Evolutionary conservation across 2,329 filamentous ascomycete genomes (phyloP).

Genomic region (Rutstroemia sp.): DNA sequence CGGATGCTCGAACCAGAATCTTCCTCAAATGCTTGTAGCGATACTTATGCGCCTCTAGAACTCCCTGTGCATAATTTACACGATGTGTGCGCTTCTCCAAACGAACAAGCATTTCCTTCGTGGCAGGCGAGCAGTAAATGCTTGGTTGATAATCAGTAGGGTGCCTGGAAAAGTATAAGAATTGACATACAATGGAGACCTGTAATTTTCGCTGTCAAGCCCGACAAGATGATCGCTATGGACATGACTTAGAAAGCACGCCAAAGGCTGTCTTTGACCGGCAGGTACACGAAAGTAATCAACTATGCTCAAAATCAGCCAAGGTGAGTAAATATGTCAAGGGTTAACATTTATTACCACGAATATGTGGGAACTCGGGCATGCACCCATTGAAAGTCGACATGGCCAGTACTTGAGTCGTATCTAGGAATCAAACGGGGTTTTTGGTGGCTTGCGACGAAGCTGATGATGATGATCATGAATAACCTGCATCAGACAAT

Average conservation of each 20-base stretch:
- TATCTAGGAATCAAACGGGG: background rate
- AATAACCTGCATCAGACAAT: no score
- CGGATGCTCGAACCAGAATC: constrained; percentile 44
- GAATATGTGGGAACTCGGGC: constrained; percentile 71
- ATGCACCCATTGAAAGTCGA: constrained; percentile 71
- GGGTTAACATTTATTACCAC: constrained; percentile 39
- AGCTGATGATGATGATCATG: no score
- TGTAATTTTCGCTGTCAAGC: constrained; percentile 55
- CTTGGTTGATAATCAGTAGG: constrained; percentile 28
- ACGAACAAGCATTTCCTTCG: constrained; percentile 69
- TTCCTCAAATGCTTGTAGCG: constrained; percentile 71
- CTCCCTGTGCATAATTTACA: constrained; percentile 71
- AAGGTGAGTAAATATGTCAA: background rate
- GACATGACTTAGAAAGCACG: constrained; percentile 85
- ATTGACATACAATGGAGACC: constrained; percentile 58
- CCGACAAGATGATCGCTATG: constrained; percentile 86
- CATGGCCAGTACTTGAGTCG: constrained; percentile 40
- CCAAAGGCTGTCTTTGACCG: constrained; percentile 55
- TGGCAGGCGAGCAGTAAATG: constrained; percentile 84
- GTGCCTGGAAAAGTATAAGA: constrained; percentile 1
- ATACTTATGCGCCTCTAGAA: constrained; percentile 66
- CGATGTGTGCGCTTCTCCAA: constrained; percentile 74
- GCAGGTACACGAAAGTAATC: constrained; percentile 68
- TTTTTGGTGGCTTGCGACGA: no score
- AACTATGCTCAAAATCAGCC: constrained; percentile 39